Evolutionary conservation across 2,329 filamentous ascomycete genomes (phyloP).

Genomic region (Aspergillus melleus): DNA sequence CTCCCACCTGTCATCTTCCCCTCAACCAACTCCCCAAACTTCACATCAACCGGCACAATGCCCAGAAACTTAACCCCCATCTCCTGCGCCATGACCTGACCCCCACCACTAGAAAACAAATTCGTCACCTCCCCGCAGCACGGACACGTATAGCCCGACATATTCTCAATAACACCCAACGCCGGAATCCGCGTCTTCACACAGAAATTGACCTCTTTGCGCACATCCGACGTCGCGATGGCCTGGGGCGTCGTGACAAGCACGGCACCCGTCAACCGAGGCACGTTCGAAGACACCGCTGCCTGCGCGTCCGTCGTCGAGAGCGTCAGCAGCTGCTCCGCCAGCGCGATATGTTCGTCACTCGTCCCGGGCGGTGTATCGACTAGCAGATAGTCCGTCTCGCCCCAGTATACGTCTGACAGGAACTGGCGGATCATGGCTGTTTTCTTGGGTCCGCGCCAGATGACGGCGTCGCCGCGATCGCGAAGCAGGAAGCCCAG

Average conservation of each 20-base stretch:
- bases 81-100: conserved; percentile 82
- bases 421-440: conserved; percentile 98
- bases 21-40: conserved; percentile 85
- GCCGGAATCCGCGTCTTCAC: conserved; percentile 76
- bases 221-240: conserved; percentile 87
- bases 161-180: conserved; percentile 93
- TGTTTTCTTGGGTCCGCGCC: conserved; percentile 97
- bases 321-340: conserved; percentile 71
- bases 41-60: conserved; percentile 85
- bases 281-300: conserved; percentile 30
- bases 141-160: conserved; percentile 61
- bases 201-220: conserved; percentile 94
- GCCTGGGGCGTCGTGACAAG: conserved; percentile 96
- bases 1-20: conserved; percentile 40
- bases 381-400: conserved; percentile 87
- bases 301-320: conserved; percentile 29
- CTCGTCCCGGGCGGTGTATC: conserved; percentile 96
- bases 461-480: conserved; percentile 89
- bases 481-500: conserved; percentile 84
- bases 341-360: conserved; percentile 94
- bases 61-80: conserved; percentile 83
- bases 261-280: conserved; percentile 80
- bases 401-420: conserved; percentile 82
- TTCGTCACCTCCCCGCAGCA: conserved; percentile 82
- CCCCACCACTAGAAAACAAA: conserved; percentile 88